These are phyloP conservation scores for Polytrichum commune DNA, from an alignment of 225 moss, liverwort and hornwort species.

Conservation along the genomic window DNA sequence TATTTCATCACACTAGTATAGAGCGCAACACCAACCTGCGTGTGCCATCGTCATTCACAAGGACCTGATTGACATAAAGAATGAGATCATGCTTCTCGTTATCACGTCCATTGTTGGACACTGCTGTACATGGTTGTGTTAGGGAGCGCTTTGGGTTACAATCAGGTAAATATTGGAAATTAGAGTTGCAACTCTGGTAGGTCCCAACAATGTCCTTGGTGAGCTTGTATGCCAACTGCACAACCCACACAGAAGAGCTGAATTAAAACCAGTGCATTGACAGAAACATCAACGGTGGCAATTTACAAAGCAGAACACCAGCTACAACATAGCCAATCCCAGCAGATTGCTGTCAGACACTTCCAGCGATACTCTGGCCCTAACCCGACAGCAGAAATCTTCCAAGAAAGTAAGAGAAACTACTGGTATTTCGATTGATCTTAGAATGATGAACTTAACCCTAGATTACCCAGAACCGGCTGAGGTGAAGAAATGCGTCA, in stretches of 20 bases:
- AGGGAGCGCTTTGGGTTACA: slow-evolving; percentile 53
- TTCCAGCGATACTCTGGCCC: too few species aligned
- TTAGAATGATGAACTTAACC: too few species aligned
- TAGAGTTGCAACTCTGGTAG: slow-evolving; percentile 45
- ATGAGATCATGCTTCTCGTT: slow-evolving; percentile 56
- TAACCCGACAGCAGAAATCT: too few species aligned
- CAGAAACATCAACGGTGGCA: too few species aligned
- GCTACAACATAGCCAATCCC: too few species aligned
- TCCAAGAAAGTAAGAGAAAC: too few species aligned
- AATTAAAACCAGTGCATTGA: background rate
- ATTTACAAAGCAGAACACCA: too few species aligned
- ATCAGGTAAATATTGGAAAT: slow-evolving; percentile 37
- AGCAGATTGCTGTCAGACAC: too few species aligned
- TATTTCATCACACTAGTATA: background rate
- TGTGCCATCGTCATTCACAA: slow-evolving; percentile 50
- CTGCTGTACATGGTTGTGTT: slow-evolving; percentile 33
- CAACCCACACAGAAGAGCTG: background rate
- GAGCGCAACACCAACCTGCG: slow-evolving; percentile 41
- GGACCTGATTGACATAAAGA: slow-evolving; percentile 45
- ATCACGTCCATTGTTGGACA: slow-evolving; percentile 45
- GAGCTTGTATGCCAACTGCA: slow-evolving; percentile 48
- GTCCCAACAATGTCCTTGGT: slow-evolving; percentile 50
- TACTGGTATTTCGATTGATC: too few species aligned
- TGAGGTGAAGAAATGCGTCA: too few species aligned
- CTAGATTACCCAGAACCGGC: too few species aligned